A percentile compares a stretch with the other conserved stretches of the same genome.
Evolutionary conservation across 768 basidiomycete genomes (phyloP).

Genomic region (Mycena rosella): DNA sequence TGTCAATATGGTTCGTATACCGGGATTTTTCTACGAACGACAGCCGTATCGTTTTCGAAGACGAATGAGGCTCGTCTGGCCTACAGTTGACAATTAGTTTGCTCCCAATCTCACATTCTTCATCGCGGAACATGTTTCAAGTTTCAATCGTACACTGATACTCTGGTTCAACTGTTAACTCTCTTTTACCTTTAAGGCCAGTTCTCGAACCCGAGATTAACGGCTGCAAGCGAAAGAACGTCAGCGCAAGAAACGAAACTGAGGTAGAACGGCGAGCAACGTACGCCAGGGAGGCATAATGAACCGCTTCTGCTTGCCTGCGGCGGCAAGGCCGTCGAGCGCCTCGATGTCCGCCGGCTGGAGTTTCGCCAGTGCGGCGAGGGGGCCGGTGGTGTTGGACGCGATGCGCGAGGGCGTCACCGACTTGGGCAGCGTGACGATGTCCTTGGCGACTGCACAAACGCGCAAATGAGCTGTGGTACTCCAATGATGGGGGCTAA

Average conservation of each 20-base stretch:
- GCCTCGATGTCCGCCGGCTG: constrained; percentile 63
- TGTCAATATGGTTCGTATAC: too few relatives aligned
- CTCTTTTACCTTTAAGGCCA: constrained; percentile 52
- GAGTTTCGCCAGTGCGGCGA: constrained; percentile 61
- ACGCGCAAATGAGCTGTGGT: too few relatives aligned
- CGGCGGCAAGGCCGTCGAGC: constrained; percentile 69
- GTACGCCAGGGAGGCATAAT: constrained; percentile 79
- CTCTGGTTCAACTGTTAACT: too few relatives aligned
- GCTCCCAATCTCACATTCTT: too few relatives aligned
- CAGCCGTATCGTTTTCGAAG: too few relatives aligned
- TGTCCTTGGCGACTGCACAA: constrained; percentile 75
- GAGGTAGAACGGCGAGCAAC: constrained; percentile 44
- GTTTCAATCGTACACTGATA: too few relatives aligned
- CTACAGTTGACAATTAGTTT: too few relatives aligned
- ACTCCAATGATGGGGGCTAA: too few relatives aligned
- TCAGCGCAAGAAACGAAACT: constrained; percentile 32
- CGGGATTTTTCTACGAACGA: too few relatives aligned
- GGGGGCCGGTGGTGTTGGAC: constrained; percentile 66
- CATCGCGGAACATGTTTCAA: too few relatives aligned
- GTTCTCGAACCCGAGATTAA: constrained; percentile 80
- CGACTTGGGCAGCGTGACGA: constrained; percentile 81
- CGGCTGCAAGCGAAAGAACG: constrained; percentile 53
- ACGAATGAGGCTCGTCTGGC: too few relatives aligned
- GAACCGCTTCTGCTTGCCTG: constrained; percentile 77
- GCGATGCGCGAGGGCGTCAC: constrained; percentile 79